phyloP scores from a whole-genome alignment of 2,329 filamentous ascomycete genomes.

The Nothophaeocryptopus gaeumannii region DNA sequence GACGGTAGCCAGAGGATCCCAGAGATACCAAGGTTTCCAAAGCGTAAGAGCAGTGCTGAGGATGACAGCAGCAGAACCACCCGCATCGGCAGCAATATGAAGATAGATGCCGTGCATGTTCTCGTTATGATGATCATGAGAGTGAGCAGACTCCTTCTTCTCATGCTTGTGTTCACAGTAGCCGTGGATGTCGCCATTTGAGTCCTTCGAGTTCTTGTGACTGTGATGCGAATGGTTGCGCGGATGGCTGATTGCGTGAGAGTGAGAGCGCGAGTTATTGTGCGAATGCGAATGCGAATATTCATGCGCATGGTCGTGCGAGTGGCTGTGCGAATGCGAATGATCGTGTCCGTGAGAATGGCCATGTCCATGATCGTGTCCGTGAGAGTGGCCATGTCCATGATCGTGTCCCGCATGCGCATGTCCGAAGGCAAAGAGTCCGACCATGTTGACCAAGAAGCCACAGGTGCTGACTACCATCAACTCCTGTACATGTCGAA shows the following conservation, averaged over 20 bases:
- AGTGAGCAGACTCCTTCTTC: slow-evolving; percentile 12
- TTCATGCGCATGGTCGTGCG: slow-evolving; percentile 32
- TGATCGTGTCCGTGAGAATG: slow-evolving; percentile 39
- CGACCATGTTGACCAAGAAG: slow-evolving; percentile 84
- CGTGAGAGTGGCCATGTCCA: slow-evolving; percentile 35
- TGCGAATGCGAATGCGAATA: slow-evolving; percentile 24
- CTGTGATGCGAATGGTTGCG: slow-evolving; percentile 10
- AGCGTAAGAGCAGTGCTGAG: slow-evolving; percentile 85
- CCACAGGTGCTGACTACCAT: slow-evolving; percentile 85
- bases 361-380: slow-evolving; percentile 31
- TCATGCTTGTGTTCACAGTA: slow-evolving; percentile 14
- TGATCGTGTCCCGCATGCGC: slow-evolving; percentile 49
- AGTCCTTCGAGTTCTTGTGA: slow-evolving; percentile 13
- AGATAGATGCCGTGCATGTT: slow-evolving; percentile 98
- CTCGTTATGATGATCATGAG: slow-evolving; percentile 64
- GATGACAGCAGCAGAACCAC: slow-evolving; percentile 92
- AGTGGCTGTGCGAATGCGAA: slow-evolving; percentile 22
- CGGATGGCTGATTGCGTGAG: slow-evolving; percentile 47
- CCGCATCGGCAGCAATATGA: slow-evolving; percentile 89
- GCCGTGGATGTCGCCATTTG: slow-evolving; percentile 16
- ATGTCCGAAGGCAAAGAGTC: slow-evolving; percentile 76
- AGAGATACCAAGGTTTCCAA: slow-evolving; percentile 84
- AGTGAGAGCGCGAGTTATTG: slow-evolving; percentile 51
- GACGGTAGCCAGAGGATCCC: slow-evolving; percentile 91
- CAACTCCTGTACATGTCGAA: slow-evolving; percentile 80